Evolutionary conservation across 768 basidiomycete genomes (phyloP), one percentile per base, ranked within the genome.

Genomic region (Hygrophoropsis aurantiaca): DNA sequence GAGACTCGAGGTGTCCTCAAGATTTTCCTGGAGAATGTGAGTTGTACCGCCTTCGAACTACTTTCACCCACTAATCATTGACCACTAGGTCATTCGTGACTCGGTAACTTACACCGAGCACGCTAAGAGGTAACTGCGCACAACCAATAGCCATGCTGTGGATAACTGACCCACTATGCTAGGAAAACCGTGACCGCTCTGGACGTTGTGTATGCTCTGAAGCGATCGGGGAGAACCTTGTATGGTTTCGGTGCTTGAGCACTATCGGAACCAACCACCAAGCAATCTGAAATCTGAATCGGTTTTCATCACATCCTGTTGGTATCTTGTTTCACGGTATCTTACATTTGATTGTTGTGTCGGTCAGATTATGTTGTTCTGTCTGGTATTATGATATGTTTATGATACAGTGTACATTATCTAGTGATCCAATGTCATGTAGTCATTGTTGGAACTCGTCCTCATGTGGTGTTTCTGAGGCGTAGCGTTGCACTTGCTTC

Each of bases 31-130:
- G 87, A 90, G 72, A 87, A 85, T 51, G 83, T 82, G 56, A 61
- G 85, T 77, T 64, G 77, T 61, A 4, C 51, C 36, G 24, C 44
- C 20, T 15, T 27, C 36, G 10, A 30, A 51, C 70, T 32, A 18
- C 27, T 11, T 34, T n/a, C 20, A 34, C 40, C 27, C 24, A 19
- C 41, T 59, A 44, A 53, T 47, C 39, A 18, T 38, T 30, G 6
- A 45, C 23, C n/a, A 15, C 40, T 56, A 89, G 87, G 85, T 92
- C 59, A 92, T 93, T 60, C 84, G 90, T 57, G 90, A 93, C 73
- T 90, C 89, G 2, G 90, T 93, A 56, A 94, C 90, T 43, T 93
- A 94, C 75, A 93, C 91, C 32, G 90, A 94, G 68, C 90, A 94
- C 73, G 90, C 90, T 42, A 93, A 93, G 73, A 78, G 87, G 65